Conservation (phyloP, 352 stramenopile species). For the Phytophthora hybrid region DNA sequence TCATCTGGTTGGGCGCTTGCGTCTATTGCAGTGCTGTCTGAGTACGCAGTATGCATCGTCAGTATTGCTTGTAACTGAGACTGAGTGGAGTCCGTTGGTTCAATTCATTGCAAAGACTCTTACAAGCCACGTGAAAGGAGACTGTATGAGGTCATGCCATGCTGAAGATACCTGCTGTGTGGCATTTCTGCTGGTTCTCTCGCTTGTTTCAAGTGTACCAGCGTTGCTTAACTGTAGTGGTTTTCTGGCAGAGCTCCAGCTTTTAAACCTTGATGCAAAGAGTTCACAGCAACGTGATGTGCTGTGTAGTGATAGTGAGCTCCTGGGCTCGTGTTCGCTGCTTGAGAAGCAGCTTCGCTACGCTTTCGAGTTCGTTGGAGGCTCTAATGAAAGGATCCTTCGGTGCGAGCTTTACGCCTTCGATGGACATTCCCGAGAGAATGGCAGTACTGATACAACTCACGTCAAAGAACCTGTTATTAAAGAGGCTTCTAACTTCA, state of each 20-base stretch:
- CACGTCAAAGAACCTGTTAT: not conserved
- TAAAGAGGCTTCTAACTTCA: conserved; percentile 17
- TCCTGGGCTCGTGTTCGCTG: conserved; percentile 39
- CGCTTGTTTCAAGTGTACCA: conserved; percentile 48
- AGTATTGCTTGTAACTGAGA: conserved; percentile 17
- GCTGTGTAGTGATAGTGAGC: conserved; percentile 8
- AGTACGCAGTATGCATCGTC: conserved; percentile 39
- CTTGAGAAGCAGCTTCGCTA: conserved; percentile 49
- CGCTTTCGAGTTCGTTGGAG: conserved; percentile 41
- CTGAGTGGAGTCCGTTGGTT: conserved; percentile 19
- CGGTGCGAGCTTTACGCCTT: conserved; percentile 42
- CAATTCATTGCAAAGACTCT: conserved; percentile 42
- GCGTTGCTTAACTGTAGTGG: conserved; percentile 41
- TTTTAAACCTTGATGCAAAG: conserved; percentile 31
- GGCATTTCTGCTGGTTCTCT: conserved; percentile 42
- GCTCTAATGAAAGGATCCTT: conserved; percentile 39
- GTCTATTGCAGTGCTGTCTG: conserved; percentile 48
- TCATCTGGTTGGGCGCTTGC: conserved; percentile 16
- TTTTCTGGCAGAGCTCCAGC: conserved; percentile 30
- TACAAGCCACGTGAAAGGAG: conserved; percentile 26
- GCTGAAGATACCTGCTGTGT: conserved; percentile 58
- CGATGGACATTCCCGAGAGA: conserved; percentile 13
- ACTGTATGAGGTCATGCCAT: conserved; percentile 31
- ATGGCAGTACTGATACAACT: not conserved
- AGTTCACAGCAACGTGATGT: not conserved